Evolutionary conservation across 805 yeast genomes (phyloP), one percentile per base, ranked within the genome.

Genomic region (Kuraishia borneana): DNA sequence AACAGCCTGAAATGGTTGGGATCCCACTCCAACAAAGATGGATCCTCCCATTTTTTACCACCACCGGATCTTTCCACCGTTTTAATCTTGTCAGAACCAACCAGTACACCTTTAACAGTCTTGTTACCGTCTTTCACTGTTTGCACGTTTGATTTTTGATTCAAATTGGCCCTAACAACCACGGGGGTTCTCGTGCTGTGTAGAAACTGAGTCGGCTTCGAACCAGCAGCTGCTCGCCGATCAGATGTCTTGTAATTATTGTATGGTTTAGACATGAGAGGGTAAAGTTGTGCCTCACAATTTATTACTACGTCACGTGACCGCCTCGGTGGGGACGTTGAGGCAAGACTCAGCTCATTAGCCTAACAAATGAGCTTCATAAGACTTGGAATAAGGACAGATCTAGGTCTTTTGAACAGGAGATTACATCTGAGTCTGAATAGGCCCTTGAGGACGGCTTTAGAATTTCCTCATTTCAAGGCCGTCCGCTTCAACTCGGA

Each of bases 1-100:
- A 82, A 82, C 16, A 82, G 56, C 21, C 84, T 57, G 54, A 76
- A 82, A 33, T 80, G 85, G 13, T 61, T 56, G 1, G 87, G 83
- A 45, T 80, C 70, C 85, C 85, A 80, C 29, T 71, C 80, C 4
- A 61, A 52, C 16, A 70, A 50, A 3, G 68, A 42, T 4, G 55
- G 39, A 39, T 70, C 76, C 25, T 62, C 58, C 76, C 76, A 70
- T 13, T 47, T 52, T 39, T 60, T 51, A 6, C 70, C 70, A 1
- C 74, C 74, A 0, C 47, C 47, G 3, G 50, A 37, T 30, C 76
- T 49, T 30, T 58, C 57, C 6, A 65, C 70, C 1, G 70, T 64
- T 12, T 44, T 40, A 30, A 22, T 37, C 32, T 18, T 41, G 19
- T 34, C 36, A 18, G 32, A 27, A 17, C 14, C 30, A 5, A 25